Base-by-base conservation (phyloP, 192 early-diverging fungal genomes). In the Backusella parvicylindrica region DNA sequence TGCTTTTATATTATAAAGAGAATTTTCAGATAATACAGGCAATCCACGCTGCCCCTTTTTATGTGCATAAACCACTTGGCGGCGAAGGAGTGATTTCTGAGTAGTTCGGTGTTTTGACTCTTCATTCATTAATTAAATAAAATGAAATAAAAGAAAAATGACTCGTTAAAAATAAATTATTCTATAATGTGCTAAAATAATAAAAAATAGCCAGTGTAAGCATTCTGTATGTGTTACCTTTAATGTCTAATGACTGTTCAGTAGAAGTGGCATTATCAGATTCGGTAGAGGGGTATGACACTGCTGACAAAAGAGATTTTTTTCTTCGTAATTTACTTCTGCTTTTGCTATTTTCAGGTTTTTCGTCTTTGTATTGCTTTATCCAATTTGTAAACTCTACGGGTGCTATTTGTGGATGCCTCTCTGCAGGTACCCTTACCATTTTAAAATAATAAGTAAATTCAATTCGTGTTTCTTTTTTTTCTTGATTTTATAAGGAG, bases 1-100 rank as follows among this genome's bases (percentile, higher is more conserved):
- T 60, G 12, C 12, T 26, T 12, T 60, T 60, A 60, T 26, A 0
- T 23, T 7, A 28, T 28, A 23, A 9, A 60, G 53, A 60, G 9
- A 1, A 13, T 60, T 28, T 60, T 60, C 53, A 60, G 53, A 7
- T 60, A 23, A 60, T 28, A 60, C 53, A 26, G 53, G 23, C 2
- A 3, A 60, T 11, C 53, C 26, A 60, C 23, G 53, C 9, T 26
- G 21, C 21, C 53, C 53, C 21, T 60, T 23, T 60, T 28, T 60
- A 23, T 23, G 53, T 28, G 53, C 53, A 60, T 60, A 23, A 60
- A 28, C 53, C 12, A 60, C 53, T 60, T 60, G 53, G 53, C 53
- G 53, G 23, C 53, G 53, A 60, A 60, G 53, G 53, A 60, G 53
- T 28, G 53, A 60, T 60, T 60, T 60, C 53, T 60, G 53, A 60